phyloP scores from a whole-genome alignment of 768 basidiomycete genomes.

The Xanthoconium stramineum region DNA sequence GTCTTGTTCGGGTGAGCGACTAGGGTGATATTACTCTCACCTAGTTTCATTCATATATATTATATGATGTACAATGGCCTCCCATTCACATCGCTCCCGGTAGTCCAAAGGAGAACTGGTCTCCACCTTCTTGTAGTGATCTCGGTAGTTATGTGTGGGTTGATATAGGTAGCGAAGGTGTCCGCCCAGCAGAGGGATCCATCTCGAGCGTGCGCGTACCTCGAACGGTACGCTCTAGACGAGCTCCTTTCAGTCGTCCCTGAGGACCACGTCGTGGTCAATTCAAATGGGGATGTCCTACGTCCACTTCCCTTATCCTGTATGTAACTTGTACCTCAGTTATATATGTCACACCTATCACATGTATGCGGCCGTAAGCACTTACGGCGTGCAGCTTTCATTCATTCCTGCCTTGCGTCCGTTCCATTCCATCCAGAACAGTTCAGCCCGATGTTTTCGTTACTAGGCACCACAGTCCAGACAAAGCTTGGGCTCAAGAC shows the following conservation, averaged over 20 bases:
- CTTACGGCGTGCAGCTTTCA: background rate
- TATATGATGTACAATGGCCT: background rate
- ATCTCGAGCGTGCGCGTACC: background rate
- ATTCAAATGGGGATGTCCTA: background rate
- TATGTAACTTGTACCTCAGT: background rate
- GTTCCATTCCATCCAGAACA: constrained; percentile 11
- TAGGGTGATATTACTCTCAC: background rate
- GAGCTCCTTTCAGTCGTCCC: constrained; percentile 1
- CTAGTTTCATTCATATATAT: constrained; percentile 2
- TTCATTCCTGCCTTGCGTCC: background rate
- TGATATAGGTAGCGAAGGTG: background rate
- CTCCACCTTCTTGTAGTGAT: background rate
- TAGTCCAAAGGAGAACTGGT: background rate
- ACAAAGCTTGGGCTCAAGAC: constrained; percentile 45
- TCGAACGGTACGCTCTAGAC: background rate
- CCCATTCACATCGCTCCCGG: background rate
- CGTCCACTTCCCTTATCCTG: background rate
- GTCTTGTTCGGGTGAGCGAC: background rate
- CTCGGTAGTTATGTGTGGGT: background rate
- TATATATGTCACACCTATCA: background rate
- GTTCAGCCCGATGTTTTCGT: constrained; percentile 18
- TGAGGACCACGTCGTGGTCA: background rate
- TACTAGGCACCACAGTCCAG: constrained; percentile 17
- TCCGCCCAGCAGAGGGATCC: too few relatives aligned
- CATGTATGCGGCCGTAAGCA: background rate